phyloP scores from a whole-genome alignment of 306 rosid species.

The Ceratonia siliqua region DNA sequence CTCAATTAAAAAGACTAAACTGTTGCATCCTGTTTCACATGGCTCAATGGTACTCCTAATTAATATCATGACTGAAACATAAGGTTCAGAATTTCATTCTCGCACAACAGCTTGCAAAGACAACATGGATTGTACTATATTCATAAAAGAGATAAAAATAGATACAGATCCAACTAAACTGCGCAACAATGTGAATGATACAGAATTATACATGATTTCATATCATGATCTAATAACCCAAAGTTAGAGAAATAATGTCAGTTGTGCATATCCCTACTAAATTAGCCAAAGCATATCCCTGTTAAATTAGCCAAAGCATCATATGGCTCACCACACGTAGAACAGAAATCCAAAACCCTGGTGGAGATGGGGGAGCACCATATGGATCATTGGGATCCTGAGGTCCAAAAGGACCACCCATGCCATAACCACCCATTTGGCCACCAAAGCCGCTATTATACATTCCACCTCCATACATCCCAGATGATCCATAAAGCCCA shows the following conservation, averaged over 20 bases:
- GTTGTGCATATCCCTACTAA: slow-evolving; percentile 10
- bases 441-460: slow-evolving; percentile 76
- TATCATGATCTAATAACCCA: slow-evolving; percentile 19
- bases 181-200: background rate
- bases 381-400: slow-evolving; percentile 96
- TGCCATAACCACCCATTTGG: slow-evolving; percentile 86
- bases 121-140: background rate
- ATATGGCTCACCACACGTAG: slow-evolving; percentile 77
- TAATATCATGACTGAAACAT: slow-evolving; percentile 24
- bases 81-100: background rate
- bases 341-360: slow-evolving; percentile 89
- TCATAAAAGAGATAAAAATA: background rate
- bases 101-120: slow-evolving; percentile 9
- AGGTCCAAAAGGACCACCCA: slow-evolving; percentile 89
- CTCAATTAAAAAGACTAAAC: background rate
- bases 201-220: background rate
- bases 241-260: background rate
- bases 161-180: background rate
- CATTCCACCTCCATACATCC: slow-evolving; percentile 95
- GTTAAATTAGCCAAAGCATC: slow-evolving; percentile 4
- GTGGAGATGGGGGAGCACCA: slow-evolving; percentile 88
- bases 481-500: slow-evolving; percentile 80
- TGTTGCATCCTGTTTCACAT: slow-evolving; percentile 1
- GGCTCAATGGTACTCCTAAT: slow-evolving; percentile 8
- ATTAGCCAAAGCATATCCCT: slow-evolving; percentile 19